Percentiles rank a stretch among this genome's conserved stretches.
These are phyloP conservation scores for Aschersonia sp. DNA, from an alignment of 2,329 filamentous ascomycete genomes.

Conservation along the genomic window DNA sequence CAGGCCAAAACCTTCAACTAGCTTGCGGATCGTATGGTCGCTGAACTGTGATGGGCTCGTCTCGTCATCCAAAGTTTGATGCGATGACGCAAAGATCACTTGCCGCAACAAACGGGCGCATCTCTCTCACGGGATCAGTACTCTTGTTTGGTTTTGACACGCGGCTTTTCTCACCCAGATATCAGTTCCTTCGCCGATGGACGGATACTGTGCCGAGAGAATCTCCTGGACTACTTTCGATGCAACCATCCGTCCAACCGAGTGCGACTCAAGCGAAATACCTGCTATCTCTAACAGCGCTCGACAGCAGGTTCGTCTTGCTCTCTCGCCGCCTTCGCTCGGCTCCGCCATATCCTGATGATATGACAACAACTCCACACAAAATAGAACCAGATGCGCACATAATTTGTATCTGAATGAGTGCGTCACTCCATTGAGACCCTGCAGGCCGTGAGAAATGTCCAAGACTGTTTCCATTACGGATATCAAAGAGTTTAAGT, in stretches of 20 bases:
- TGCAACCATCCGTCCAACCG: slow-evolving; percentile 23
- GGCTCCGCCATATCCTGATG: slow-evolving; percentile 16
- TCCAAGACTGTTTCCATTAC: slow-evolving; percentile 22
- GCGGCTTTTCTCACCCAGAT: slow-evolving; percentile 20
- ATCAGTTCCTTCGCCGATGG: slow-evolving; percentile 21
- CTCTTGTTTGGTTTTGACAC: background rate
- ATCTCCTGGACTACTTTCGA: slow-evolving; percentile 29
- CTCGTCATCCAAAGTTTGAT: slow-evolving; percentile 10
- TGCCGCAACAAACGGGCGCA: slow-evolving; percentile 15
- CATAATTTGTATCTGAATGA: slow-evolving; percentile 20
- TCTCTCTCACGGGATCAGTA: slow-evolving; percentile 9
- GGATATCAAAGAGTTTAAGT: slow-evolving; percentile 16
- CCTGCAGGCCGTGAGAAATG: slow-evolving; percentile 12
- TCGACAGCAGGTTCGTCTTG: slow-evolving; percentile 20
- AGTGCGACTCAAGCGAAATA: slow-evolving; percentile 16
- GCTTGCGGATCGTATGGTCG: slow-evolving; percentile 12
- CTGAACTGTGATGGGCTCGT: slow-evolving; percentile 15
- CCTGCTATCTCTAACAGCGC: slow-evolving; percentile 23
- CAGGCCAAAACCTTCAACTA: slow-evolving; percentile 15
- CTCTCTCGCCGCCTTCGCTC: slow-evolving; percentile 12
- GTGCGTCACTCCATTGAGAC: slow-evolving; percentile 5
- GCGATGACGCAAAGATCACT: slow-evolving; percentile 8
- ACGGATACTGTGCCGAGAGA: slow-evolving; percentile 15
- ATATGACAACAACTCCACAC: slow-evolving; percentile 22
- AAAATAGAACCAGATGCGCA: slow-evolving; percentile 25